Conservation (phyloP, 1,139 yeast species). For the Saccharomyces hybrid region DNA sequence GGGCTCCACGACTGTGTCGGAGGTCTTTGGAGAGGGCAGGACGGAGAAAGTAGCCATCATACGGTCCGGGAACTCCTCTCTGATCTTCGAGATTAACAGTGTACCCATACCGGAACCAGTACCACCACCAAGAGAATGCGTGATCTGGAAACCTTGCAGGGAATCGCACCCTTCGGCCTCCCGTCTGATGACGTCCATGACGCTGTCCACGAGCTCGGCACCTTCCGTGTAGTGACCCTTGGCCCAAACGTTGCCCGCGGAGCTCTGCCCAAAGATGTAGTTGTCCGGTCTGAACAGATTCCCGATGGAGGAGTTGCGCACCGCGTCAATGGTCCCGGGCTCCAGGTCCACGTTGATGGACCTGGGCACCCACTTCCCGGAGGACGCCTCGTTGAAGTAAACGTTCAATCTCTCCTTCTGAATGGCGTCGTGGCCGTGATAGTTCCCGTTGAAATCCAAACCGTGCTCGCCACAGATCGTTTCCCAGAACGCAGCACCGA, state of each 20-base stretch:
- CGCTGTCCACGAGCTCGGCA: constrained; percentile 85
- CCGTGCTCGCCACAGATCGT: constrained; percentile 97
- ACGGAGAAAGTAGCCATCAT: constrained; percentile 95
- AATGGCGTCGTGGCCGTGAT: constrained; percentile 59
- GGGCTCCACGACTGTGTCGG: constrained; percentile 92
- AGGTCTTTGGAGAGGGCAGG: constrained; percentile 83
- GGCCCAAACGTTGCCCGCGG: constrained; percentile 96
- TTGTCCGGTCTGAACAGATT: constrained; percentile 87
- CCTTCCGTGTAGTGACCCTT: constrained; percentile 96
- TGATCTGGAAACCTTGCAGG: constrained; percentile 87
- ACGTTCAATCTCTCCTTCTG: constrained; percentile 41
- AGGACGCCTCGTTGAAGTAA: constrained; percentile 61
- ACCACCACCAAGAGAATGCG: constrained; percentile 95
- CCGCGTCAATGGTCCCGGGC: constrained; percentile 87
- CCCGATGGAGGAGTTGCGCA: constrained; percentile 69
- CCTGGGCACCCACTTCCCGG: constrained; percentile 87
- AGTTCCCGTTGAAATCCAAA: constrained; percentile 74
- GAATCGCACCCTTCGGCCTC: constrained; percentile 93
- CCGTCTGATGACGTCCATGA: constrained; percentile 81
- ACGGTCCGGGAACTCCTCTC: constrained; percentile 88
- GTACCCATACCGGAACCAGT: constrained; percentile 97
- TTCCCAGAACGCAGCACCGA: constrained; percentile 98
- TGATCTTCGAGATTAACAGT: constrained; percentile 64
- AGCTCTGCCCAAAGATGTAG: constrained; percentile 79
- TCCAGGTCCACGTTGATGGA: constrained; percentile 88